Conservation (phyloP, 208 protist species). For the Eutreptiella sp. region DNA sequence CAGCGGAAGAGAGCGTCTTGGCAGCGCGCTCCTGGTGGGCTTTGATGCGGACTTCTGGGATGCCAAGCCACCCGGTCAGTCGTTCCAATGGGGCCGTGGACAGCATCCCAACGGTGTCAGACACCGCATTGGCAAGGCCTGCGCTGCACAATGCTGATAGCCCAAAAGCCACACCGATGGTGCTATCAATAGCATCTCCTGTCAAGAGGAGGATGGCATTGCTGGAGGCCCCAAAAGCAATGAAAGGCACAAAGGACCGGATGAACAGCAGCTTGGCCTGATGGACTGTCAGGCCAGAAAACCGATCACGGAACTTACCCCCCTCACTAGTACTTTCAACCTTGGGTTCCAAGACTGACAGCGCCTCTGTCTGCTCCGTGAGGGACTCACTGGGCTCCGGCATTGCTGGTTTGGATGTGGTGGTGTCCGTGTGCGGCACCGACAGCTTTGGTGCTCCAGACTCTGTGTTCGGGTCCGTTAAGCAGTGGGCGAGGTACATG, state of each 20-base stretch:
- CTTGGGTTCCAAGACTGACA: too few species aligned
- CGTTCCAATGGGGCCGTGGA: slow-evolving; percentile 75
- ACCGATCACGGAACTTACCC: too few species aligned
- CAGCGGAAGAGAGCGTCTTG: slow-evolving; percentile 43
- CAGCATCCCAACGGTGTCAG: slow-evolving; percentile 69
- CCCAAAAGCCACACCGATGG: slow-evolving; percentile 49
- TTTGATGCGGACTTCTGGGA: slow-evolving; percentile 48
- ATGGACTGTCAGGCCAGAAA: background rate
- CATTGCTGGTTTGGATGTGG: too few species aligned
- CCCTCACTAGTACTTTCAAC: too few species aligned
- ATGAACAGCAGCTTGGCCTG: background rate
- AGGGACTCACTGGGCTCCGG: too few species aligned
- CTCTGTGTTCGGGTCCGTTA: too few species aligned
- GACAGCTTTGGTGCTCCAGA: too few species aligned
- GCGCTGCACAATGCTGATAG: slow-evolving; percentile 65
- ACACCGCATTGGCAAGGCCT: slow-evolving; percentile 63
- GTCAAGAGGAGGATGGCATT: slow-evolving; percentile 65
- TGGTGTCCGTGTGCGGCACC: too few species aligned
- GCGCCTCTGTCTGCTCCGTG: too few species aligned
- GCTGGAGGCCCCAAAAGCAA: slow-evolving; percentile 72
- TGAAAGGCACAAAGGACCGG: slow-evolving; percentile 54
- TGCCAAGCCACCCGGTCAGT: slow-evolving; percentile 44
- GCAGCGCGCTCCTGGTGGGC: slow-evolving; percentile 44
- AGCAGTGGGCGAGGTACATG: too few species aligned
- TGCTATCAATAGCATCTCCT: slow-evolving; percentile 65